phyloP scores from a whole-genome alignment of 257 asterid genomes.

The Prunella vulgaris region DNA sequence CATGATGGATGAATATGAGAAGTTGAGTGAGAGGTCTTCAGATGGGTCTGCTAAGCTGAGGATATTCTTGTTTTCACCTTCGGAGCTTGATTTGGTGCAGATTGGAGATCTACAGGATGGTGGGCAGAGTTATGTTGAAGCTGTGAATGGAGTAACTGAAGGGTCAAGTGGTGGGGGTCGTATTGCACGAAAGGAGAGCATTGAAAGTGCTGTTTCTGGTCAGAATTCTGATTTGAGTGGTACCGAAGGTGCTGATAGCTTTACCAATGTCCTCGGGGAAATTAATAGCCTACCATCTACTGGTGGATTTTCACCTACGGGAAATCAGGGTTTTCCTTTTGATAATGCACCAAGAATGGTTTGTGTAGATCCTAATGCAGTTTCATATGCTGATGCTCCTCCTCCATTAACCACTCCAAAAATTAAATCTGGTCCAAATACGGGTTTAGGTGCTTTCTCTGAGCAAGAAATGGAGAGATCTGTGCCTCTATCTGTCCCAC shows the following conservation, averaged over 20 bases:
- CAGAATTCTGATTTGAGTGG: constrained; percentile 65
- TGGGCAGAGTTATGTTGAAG: constrained; percentile 84
- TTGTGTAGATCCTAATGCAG: constrained; percentile 36
- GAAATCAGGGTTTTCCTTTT: constrained; percentile 30
- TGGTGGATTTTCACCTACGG: constrained; percentile 46
- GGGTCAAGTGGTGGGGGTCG: constrained; percentile 33
- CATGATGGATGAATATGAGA: constrained; percentile 98
- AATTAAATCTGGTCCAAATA: constrained; percentile 34
- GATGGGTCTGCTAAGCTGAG: constrained; percentile 90
- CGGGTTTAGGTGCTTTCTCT: constrained; percentile 24
- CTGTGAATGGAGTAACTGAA: constrained; percentile 77
- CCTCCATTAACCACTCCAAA: constrained; percentile 40
- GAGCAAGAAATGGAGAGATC: constrained; percentile 55
- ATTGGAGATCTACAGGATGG: constrained; percentile 66
- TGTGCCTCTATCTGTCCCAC: constrained; percentile 40
- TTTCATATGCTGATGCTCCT: constrained; percentile 27
- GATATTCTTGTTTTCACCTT: constrained; percentile 77
- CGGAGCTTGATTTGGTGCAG: constrained; percentile 52
- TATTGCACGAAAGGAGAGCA: constrained; percentile 64
- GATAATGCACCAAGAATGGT: constrained; percentile 41
- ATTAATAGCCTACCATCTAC: constrained; percentile 41
- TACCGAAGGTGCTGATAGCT: constrained; percentile 55
- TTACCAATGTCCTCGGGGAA: constrained; percentile 40
- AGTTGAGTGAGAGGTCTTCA: constrained; percentile 60
- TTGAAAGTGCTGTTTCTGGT: constrained; percentile 62